A percentile compares a stretch with the other conserved stretches of the same genome.
Evolutionary conservation across 2,329 filamentous ascomycete species (phyloP).

Genomic region (Colletotrichum coccodes): DNA sequence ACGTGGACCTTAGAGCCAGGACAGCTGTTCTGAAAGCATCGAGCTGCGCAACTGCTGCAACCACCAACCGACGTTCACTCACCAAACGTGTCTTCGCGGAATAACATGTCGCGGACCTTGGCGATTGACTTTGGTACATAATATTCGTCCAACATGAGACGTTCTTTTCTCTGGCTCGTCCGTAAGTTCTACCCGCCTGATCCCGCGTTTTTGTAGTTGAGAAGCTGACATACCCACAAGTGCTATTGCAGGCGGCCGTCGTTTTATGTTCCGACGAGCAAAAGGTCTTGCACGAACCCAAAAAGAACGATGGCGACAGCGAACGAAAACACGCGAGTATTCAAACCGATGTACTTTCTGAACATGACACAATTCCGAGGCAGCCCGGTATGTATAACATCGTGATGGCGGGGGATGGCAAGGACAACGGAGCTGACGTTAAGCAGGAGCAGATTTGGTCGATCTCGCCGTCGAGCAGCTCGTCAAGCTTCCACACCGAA

Average conservation of each 20-base stretch:
- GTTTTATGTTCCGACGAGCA: slow-evolving; percentile 51
- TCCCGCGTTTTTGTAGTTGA: slow-evolving; percentile 5
- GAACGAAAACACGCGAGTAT: slow-evolving; percentile 45
- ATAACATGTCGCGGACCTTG: slow-evolving; percentile 34
- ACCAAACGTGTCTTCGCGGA: not conserved
- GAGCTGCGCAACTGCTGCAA: slow-evolving; percentile 11
- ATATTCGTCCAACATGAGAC: slow-evolving; percentile 51
- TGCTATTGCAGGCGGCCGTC: slow-evolving; percentile 57
- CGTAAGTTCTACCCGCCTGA: slow-evolving; percentile 45
- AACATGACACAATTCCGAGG: slow-evolving; percentile 39
- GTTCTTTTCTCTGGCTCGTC: slow-evolving; percentile 51
- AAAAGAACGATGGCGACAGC: slow-evolving; percentile 40
- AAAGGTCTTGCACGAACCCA: slow-evolving; percentile 45
- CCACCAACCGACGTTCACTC: not conserved
- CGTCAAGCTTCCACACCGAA: slow-evolving; percentile 57
- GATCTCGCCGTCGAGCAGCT: slow-evolving; percentile 62
- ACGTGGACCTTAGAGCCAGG: slow-evolving; percentile 33
- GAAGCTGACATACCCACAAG: slow-evolving; percentile 41
- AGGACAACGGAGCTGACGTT: slow-evolving; percentile 6
- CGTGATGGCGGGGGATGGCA: slow-evolving; percentile 11
- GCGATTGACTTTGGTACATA: slow-evolving; percentile 42
- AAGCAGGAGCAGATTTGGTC: slow-evolving; percentile 62
- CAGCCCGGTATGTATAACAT: slow-evolving; percentile 49
- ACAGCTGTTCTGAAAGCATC: slow-evolving; percentile 30
- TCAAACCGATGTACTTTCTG: slow-evolving; percentile 42